A percentile compares a stretch with the other conserved stretches of the same genome.
phyloP scores from a whole-genome alignment of 2,329 filamentous ascomycete species.

The Sporothrix euskadiensis region DNA sequence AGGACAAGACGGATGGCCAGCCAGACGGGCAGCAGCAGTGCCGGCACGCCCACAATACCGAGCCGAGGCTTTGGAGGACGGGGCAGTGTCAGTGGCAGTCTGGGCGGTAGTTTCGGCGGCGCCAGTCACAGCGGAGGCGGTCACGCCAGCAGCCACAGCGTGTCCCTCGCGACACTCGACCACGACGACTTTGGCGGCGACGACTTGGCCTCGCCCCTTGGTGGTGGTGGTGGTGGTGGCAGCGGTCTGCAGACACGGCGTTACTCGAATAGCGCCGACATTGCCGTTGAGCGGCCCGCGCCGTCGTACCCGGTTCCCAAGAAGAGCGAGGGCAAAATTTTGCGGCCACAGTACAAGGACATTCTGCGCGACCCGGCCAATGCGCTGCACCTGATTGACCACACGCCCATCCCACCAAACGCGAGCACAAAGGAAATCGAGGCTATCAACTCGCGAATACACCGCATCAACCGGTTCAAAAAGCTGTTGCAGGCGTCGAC shows the following conservation, averaged over 20 bases:
- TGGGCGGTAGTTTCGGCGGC: constrained; percentile 31
- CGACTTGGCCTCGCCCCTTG: constrained; percentile 41
- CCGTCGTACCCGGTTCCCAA: constrained; percentile 84
- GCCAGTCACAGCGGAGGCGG: constrained; percentile 32
- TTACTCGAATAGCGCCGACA: constrained; percentile 86
- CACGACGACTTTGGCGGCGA: constrained; percentile 12
- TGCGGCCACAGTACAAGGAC: constrained; percentile 96
- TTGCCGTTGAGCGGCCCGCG: constrained; percentile 83
- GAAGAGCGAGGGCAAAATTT: constrained; percentile 89
- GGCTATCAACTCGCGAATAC: constrained; percentile 80
- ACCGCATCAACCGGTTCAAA: constrained; percentile 98
- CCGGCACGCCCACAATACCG: background rate
- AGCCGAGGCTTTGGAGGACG: background rate
- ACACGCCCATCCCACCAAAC: constrained; percentile 71
- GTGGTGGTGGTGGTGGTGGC: constrained; percentile 36
- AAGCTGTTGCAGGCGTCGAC: constrained; percentile 88
- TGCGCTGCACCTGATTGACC: constrained; percentile 88
- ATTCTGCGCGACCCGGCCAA: constrained; percentile 89
- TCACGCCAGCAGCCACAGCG: constrained; percentile 27
- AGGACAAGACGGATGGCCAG: constrained; percentile 57
- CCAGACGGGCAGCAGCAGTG: constrained; percentile 30
- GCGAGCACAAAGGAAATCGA: constrained; percentile 83
- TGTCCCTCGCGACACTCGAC: constrained; percentile 37
- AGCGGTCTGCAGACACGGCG: constrained; percentile 50
- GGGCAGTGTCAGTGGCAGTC: constrained; percentile 3